phyloP scores from a whole-genome alignment of 2,329 filamentous ascomycete genomes.

The Whalleya microplaca region DNA sequence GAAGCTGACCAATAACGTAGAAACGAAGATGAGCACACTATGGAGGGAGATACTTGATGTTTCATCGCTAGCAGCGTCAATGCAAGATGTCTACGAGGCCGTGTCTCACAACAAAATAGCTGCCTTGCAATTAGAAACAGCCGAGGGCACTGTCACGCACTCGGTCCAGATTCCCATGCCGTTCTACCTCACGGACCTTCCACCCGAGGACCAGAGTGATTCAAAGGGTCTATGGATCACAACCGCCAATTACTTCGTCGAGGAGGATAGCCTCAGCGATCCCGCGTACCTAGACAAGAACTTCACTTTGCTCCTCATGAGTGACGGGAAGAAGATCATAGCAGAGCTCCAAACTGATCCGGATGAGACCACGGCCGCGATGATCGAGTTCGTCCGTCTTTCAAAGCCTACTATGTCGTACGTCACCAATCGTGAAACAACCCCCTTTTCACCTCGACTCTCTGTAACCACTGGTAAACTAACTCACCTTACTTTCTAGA shows the following conservation, averaged over 20 bases:
- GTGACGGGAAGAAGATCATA: constrained; percentile 75
- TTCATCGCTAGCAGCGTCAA: constrained; percentile 80
- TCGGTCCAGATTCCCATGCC: constrained; percentile 68
- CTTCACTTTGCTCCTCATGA: constrained; percentile 82
- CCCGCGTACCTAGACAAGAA: constrained; percentile 77
- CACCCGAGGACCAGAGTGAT: constrained; percentile 67
- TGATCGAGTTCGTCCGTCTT: constrained; percentile 81
- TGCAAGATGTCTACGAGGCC: constrained; percentile 79
- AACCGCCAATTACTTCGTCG: constrained; percentile 76
- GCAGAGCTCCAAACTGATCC: constrained; percentile 77
- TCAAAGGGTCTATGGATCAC: constrained; percentile 84
- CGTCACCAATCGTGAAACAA: constrained; percentile 32
- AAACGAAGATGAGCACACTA: constrained; percentile 63
- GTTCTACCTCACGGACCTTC: constrained; percentile 73
- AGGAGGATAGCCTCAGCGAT: constrained; percentile 69
- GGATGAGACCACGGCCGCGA: constrained; percentile 73
- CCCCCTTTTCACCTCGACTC: neutral
- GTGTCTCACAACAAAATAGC: constrained; percentile 87
- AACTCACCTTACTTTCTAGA: constrained; percentile 30
- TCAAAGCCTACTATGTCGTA: constrained; percentile 70
- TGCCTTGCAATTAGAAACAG: constrained; percentile 73
- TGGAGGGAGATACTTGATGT: constrained; percentile 73
- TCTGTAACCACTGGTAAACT: neutral
- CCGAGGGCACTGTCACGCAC: constrained; percentile 60
- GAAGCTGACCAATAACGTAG: constrained; percentile 38